Evolutionary conservation across 1,284 basidiomycete species (phyloP).

Genomic region (Cystobasidium pallidum): DNA sequence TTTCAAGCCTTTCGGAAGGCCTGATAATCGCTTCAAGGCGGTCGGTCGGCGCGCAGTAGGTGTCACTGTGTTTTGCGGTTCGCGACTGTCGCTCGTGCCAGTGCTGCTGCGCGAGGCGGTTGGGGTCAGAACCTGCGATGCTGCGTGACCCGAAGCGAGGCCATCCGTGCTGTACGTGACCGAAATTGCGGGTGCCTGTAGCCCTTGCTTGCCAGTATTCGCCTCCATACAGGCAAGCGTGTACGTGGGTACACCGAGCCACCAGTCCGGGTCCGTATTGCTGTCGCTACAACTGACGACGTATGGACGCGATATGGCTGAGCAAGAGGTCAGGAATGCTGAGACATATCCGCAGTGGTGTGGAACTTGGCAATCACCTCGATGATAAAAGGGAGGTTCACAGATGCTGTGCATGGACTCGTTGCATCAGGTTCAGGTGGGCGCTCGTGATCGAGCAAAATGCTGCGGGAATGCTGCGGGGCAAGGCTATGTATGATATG

Average conservation of each 20-base stretch:
- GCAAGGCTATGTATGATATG: too few relatives aligned
- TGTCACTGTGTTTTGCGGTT: background rate
- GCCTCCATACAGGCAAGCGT: background rate
- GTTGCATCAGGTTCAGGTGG: too few relatives aligned
- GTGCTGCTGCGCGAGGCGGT: constrained; percentile 1
- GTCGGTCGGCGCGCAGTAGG: constrained; percentile 19
- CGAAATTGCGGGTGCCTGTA: constrained; percentile 2
- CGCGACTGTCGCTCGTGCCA: background rate
- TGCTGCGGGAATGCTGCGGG: too few relatives aligned
- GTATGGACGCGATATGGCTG: too few relatives aligned
- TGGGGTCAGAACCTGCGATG: constrained; percentile 3
- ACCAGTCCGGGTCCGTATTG: background rate
- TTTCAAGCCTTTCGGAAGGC: constrained; percentile 35
- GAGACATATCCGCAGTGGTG: too few relatives aligned
- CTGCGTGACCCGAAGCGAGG: background rate
- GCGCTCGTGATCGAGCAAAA: too few relatives aligned
- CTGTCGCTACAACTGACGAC: background rate
- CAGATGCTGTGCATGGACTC: too few relatives aligned
- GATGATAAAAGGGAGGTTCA: too few relatives aligned
- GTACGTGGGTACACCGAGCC: background rate
- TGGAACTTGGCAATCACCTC: too few relatives aligned
- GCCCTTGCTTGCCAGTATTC: background rate
- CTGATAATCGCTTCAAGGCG: constrained; percentile 15
- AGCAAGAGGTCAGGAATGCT: too few relatives aligned
- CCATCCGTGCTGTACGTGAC: constrained; percentile 7